Conservation (phyloP, 2,329 filamentous ascomycete genomes). For the Ophiocordyceps australis region DNA sequence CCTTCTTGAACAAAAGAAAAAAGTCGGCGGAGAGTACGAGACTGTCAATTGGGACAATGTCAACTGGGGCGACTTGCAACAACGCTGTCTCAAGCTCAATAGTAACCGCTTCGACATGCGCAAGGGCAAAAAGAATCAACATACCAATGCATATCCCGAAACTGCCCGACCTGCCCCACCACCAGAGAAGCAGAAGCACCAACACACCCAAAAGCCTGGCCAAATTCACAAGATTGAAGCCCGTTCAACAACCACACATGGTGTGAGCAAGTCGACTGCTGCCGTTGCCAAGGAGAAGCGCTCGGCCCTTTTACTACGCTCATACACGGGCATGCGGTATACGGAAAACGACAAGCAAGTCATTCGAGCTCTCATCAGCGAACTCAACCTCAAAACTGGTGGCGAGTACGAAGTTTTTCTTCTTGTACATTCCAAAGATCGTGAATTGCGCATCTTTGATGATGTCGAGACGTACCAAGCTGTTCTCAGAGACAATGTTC, state of each 20-base stretch:
- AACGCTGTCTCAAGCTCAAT: conserved; percentile 47
- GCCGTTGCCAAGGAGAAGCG: conserved; percentile 25
- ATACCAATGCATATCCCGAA: conserved; percentile 21
- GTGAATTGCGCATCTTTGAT: conserved; percentile 37
- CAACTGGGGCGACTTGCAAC: conserved; percentile 54
- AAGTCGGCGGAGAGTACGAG: conserved; percentile 17
- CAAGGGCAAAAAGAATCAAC: conserved; percentile 21
- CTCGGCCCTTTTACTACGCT: conserved; percentile 59
- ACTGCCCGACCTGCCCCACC: conserved; percentile 6
- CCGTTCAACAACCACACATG: too few relatives aligned
- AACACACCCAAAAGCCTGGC: conserved; percentile 1
- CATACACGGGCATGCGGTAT: conserved; percentile 59
- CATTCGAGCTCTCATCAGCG: conserved; percentile 61
- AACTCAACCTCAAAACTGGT: conserved; percentile 57
- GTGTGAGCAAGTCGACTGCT: conserved; percentile 3
- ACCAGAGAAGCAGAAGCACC: conserved; percentile 2
- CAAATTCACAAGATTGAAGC: conserved; percentile 5
- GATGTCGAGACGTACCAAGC: conserved; percentile 37
- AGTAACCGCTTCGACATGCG: conserved; percentile 38
- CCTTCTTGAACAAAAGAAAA: conserved; percentile 26
- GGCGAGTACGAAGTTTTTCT: conserved; percentile 70
- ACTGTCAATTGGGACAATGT: conserved; percentile 42
- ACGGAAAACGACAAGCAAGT: conserved; percentile 64
- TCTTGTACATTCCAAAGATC: conserved; percentile 60
- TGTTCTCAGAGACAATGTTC: conserved; percentile 43